Conservation (phyloP, 1,284 basidiomycete genomes). For the Ustilago cynodontis region DNA sequence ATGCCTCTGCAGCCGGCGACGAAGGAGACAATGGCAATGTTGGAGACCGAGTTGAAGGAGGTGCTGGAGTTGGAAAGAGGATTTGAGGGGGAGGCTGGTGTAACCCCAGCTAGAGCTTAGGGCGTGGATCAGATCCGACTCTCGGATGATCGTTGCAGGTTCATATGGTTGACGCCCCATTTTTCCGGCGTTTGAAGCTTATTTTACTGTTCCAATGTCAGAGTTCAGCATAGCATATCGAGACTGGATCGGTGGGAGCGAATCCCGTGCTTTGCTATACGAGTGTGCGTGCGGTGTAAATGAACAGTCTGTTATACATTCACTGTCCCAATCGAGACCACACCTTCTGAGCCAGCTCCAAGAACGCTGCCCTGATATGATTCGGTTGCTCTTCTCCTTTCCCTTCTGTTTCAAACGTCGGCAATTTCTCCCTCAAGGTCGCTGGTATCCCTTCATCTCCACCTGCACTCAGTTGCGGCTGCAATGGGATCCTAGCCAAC, state of each 20-base stretch:
- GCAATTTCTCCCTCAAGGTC: conserved; percentile 67
- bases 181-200: not conserved
- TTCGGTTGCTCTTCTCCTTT: conserved; percentile 29
- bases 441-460: conserved; percentile 79
- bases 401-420: conserved; percentile 54
- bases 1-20: conserved; percentile 79
- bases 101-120: conserved; percentile 35
- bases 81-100: conserved; percentile 71
- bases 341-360: conserved; percentile 42
- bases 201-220: not conserved
- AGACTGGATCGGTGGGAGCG: not conserved
- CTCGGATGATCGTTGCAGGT: not conserved
- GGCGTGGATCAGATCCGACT: not conserved
- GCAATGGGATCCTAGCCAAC: conserved; percentile 87
- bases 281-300: not conserved
- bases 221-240: not conserved
- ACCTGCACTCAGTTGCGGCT: conserved; percentile 80
- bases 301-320: not conserved
- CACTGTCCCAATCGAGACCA: conserved; percentile 36
- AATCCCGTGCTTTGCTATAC: no score
- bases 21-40: conserved; percentile 74
- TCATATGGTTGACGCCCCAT: not conserved
- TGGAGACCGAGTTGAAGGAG: conserved; percentile 78
- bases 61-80: conserved; percentile 78
- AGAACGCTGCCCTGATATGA: conserved; percentile 32